phyloP scores from a whole-genome alignment of 1,139 yeast species.

The Pichia sp. region DNA sequence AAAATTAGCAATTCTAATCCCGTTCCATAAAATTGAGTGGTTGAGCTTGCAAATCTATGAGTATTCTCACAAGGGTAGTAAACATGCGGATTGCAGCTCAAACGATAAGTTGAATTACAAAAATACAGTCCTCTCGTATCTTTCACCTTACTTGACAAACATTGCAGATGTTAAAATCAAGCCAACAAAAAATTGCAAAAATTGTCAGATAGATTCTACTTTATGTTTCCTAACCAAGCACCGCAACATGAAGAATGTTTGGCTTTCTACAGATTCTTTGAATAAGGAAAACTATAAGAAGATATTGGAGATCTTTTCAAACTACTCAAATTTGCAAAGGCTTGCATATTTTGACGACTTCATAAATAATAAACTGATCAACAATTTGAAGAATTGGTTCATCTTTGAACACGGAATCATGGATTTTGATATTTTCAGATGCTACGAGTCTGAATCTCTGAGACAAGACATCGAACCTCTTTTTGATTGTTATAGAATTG shows the following conservation, averaged over 20 bases:
- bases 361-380: slow-evolving; percentile 20
- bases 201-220: slow-evolving; percentile 26
- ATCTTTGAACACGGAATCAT: slow-evolving; percentile 22
- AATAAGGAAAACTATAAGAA: slow-evolving; percentile 16
- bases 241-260: slow-evolving; percentile 14
- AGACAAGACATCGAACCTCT: slow-evolving; percentile 22
- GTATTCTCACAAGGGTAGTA: slow-evolving; percentile 25
- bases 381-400: slow-evolving; percentile 26
- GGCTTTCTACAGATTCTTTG: slow-evolving; percentile 22
- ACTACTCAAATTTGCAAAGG: slow-evolving; percentile 13
- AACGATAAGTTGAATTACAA: not conserved
- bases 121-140: slow-evolving; percentile 14
- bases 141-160: slow-evolving; percentile 20
- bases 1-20: slow-evolving; percentile 17
- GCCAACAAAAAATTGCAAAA: slow-evolving; percentile 27
- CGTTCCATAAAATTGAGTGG: slow-evolving; percentile 21
- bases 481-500: slow-evolving; percentile 20
- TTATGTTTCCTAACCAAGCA: slow-evolving; percentile 15
- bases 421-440: slow-evolving; percentile 21
- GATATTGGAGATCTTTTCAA: slow-evolving; percentile 9
- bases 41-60: slow-evolving; percentile 26
- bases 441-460: slow-evolving; percentile 22
- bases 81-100: slow-evolving; percentile 13
- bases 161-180: slow-evolving; percentile 21
- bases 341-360: slow-evolving; percentile 27